A percentile compares a stretch with the other conserved stretches of the same genome.
These are phyloP conservation scores for Heterobasidion irregulare DNA, from an alignment of 1,284 basidiomycete species.

Conservation along the genomic window DNA sequence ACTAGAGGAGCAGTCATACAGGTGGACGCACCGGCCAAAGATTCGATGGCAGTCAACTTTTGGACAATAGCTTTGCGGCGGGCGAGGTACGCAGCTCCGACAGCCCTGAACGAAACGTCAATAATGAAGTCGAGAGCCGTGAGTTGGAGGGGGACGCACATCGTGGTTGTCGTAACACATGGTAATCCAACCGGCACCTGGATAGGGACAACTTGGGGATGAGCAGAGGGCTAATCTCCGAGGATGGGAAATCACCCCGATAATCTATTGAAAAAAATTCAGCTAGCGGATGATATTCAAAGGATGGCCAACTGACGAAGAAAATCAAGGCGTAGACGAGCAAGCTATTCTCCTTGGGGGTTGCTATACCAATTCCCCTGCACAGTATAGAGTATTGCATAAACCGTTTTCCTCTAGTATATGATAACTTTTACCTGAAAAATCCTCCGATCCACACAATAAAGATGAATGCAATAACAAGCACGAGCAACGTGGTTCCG, in stretches of 20 bases:
- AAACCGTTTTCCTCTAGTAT: not conserved
- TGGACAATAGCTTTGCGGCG: constrained; percentile 50
- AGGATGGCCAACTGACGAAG: constrained; percentile 7
- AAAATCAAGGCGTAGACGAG: constrained; percentile 40
- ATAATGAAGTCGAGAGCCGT: not conserved
- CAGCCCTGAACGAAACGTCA: constrained; percentile 20
- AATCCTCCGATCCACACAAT: constrained; percentile 38
- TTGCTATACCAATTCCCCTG: constrained; percentile 27
- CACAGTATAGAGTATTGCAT: not conserved
- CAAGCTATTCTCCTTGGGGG: constrained; percentile 37
- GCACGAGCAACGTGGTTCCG: constrained; percentile 36
- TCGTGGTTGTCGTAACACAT: constrained; percentile 32
- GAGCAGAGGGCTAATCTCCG: too few species aligned
- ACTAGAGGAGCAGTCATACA: not conserved
- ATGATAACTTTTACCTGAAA: constrained; percentile 25
- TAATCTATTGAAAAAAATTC: constrained; percentile 17
- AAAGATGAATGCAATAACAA: constrained; percentile 40
- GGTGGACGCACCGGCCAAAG: constrained; percentile 31
- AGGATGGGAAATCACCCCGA: constrained; percentile 25
- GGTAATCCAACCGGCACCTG: constrained; percentile 43
- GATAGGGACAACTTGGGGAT: not conserved
- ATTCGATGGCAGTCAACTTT: constrained; percentile 51
- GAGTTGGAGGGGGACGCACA: constrained; percentile 11
- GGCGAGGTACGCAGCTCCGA: constrained; percentile 48
- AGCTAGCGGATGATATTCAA: not conserved